These are phyloP conservation scores for Ceriops decandra DNA, from an alignment of 345 rosid species.

Conservation along the genomic window DNA sequence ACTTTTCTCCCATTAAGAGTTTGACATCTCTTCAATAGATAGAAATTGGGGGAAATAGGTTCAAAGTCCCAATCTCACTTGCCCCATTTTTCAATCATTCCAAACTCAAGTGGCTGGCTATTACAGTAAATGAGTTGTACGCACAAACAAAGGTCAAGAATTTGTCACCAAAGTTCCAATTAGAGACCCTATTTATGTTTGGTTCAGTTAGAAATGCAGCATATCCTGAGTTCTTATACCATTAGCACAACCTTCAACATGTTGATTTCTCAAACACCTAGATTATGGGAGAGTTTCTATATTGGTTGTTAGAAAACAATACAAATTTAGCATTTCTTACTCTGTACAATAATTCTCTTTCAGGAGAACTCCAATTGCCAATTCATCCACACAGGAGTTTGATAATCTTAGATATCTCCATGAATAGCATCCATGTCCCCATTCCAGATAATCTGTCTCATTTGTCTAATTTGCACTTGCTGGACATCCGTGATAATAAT, in stretches of 20 bases:
- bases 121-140: too few species aligned
- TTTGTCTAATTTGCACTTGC: too few species aligned
- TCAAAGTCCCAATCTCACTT: too few species aligned
- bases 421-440: not conserved
- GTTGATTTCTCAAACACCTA: not conserved
- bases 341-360: slow-evolving; percentile 4
- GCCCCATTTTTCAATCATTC: too few species aligned
- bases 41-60: too few species aligned
- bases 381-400: not conserved
- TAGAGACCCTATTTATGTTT: not conserved
- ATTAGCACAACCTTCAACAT: not conserved
- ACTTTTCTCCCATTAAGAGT: too few species aligned
- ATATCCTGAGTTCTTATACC: slow-evolving; percentile 2
- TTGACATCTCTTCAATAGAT: too few species aligned
- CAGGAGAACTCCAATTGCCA: not conserved
- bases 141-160: too few species aligned
- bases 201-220: not conserved
- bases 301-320: slow-evolving; percentile 8
- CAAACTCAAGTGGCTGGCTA: too few species aligned
- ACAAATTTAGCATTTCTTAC: not conserved
- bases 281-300: not conserved
- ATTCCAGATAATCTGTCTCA: not conserved
- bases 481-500: too few species aligned
- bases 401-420: not conserved
- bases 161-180: too few species aligned